Conservation (phyloP, 805 yeast species). For the Henningerozyma blattae region DNA sequence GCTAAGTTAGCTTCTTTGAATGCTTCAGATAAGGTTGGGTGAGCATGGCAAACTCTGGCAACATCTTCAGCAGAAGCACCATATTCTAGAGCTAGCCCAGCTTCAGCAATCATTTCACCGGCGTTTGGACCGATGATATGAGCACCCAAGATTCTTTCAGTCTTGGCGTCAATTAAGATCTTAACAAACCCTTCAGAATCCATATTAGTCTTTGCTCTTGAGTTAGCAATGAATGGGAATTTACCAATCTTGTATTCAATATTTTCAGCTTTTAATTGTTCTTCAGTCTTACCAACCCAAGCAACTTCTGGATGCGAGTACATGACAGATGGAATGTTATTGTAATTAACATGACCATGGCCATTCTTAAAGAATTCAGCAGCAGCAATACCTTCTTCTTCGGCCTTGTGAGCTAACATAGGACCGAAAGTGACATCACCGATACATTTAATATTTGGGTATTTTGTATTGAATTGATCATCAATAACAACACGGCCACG, state of each 20-base stretch:
- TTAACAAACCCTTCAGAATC: conserved; percentile 98
- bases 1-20: conserved; percentile 96
- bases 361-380: conserved; percentile 89
- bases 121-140: conserved; percentile 98
- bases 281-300: conserved; percentile 96
- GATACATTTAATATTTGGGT: conserved; percentile 88
- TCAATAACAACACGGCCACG: conserved; percentile 91
- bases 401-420: conserved; percentile 99
- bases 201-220: conserved; percentile 96
- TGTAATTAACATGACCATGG: conserved; percentile 96
- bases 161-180: conserved; percentile 90
- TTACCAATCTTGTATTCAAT: conserved; percentile 88
- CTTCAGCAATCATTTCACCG: conserved; percentile 99
- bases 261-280: conserved; percentile 87
- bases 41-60: conserved; percentile 97
- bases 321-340: conserved; percentile 96
- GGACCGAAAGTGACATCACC: conserved; percentile 99
- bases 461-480: conserved; percentile 83
- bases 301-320: conserved; percentile 99
- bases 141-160: conserved; percentile 91
- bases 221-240: conserved; percentile 98
- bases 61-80: conserved; percentile 98
- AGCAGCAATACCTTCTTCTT: conserved; percentile 99
- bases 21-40: conserved; percentile 96
- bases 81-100: conserved; percentile 92